Evolutionary conservation across 352 stramenopile genomes (phyloP).

Genomic region (Globisporangium emineosum): DNA sequence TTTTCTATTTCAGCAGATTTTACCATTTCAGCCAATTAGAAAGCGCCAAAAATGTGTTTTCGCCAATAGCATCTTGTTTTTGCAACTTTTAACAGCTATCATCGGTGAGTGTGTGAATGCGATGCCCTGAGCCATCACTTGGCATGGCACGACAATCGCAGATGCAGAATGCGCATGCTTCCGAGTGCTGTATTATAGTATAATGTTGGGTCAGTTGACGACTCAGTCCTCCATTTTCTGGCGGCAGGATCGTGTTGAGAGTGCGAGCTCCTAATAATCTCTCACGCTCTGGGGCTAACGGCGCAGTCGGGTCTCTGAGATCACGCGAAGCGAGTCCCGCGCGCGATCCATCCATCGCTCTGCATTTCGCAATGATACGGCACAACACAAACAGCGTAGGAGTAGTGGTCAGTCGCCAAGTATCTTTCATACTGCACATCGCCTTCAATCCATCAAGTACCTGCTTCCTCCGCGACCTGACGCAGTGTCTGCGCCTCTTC

Average conservation of each 20-base stretch:
- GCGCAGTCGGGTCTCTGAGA: slow-evolving; percentile 75
- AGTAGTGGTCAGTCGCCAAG: no score
- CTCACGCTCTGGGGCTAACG: slow-evolving; percentile 17
- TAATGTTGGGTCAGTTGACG: neutral
- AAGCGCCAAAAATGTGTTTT: neutral
- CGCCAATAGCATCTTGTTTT: neutral
- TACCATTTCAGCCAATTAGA: neutral
- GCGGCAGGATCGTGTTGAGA: neutral
- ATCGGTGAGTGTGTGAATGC: no score
- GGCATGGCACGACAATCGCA: neutral
- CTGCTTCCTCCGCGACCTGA: slow-evolving; percentile 80
- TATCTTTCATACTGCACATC: no score
- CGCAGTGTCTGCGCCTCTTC: slow-evolving; percentile 81
- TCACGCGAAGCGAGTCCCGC: slow-evolving; percentile 77
- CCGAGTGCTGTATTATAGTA: neutral
- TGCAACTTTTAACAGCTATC: neutral
- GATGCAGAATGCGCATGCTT: neutral
- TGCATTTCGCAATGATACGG: slow-evolving; percentile 17
- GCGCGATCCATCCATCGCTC: slow-evolving; percentile 82
- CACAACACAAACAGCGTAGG: neutral
- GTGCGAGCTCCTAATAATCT: neutral
- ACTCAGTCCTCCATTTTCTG: no score
- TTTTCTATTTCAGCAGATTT: neutral
- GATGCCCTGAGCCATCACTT: no score
- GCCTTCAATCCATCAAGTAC: no score